Evolutionary conservation across 257 asterid genomes (phyloP), one percentile per base, ranked within the genome.

Genomic region (Schizonepeta tenuifolia): DNA sequence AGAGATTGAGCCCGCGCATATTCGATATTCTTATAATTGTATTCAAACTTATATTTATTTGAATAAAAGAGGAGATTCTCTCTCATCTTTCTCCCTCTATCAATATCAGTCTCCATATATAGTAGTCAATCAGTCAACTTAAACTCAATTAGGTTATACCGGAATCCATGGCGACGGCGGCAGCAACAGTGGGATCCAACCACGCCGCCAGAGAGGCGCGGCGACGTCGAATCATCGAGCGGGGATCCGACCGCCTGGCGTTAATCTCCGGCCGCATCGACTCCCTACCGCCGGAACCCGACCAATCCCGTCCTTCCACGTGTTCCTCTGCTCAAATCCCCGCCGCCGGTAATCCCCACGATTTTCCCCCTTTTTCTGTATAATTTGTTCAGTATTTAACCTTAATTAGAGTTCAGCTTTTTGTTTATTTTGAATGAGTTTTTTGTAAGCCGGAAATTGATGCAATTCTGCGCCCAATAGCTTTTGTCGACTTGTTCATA

Each of bases 181-280:
- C 70, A 10, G 31, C 82, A 4, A 50, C 70, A 46, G 75, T 72
- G 18, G 74, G 75, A 24, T 71, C 77, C 80, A 76, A 68, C 78
- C 71, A 72, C 56, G 44, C 35, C 43, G 41, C 71, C 62, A 75
- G 93, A 62, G 97, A 89, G 40, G 89, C 90, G 5, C 80, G 99
- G 64, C 95, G 97, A 7, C 99, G 97, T 24, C 97, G 97, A 73
- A 88, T 94, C 1, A 44, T 83, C 13, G 93, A 88, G 33, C 81
- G 93, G 41, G 97, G 97, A 76, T 71, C 90, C 50, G 96, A 94
- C 70, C 89, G 99, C 47, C 56, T 94, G 22, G 97, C 99, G 31
- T 88, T 91, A 41, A 92, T 94, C 79, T 85, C 97, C 55, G 97
- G 97, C 65, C 91, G 84, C 51, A 83, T 86, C 81, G 76, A 82